Percentiles rank a stretch among this genome's conserved stretches.
phyloP scores from a whole-genome alignment of 164 flowering plant species.

The Magnolia officinalis region DNA sequence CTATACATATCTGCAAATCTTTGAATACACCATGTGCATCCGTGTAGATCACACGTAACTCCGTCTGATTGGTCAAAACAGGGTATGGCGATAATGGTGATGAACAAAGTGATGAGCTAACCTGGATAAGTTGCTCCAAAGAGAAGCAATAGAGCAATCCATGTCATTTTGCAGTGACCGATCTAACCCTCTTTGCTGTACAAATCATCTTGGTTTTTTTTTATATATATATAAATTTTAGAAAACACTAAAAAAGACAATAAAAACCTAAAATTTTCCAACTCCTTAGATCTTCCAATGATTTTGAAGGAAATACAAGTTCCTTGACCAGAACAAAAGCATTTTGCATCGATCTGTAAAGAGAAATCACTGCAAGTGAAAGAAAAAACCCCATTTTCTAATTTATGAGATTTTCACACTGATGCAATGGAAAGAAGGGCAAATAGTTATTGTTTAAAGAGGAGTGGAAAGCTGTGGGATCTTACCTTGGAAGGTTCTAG shows the following conservation, averaged over 20 bases:
- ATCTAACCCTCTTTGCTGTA: conserved; percentile 34
- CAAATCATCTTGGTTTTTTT: conserved; percentile 4
- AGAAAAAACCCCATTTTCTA: no score
- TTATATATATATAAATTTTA: no score
- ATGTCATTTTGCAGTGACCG: conserved; percentile 31
- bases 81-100: no score
- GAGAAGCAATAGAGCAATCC: conserved; percentile 29
- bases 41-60: no score
- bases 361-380: neutral
- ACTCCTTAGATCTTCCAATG: neutral
- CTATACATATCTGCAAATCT: no score
- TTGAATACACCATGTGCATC: no score
- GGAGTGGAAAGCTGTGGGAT: neutral
- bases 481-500: conserved; percentile 5
- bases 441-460: neutral
- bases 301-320: neutral
- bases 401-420: no score
- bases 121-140: conserved; percentile 62
- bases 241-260: neutral
- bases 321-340: neutral
- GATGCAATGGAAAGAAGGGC: neutral
- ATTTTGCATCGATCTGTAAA: conserved; percentile 4
- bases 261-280: neutral
- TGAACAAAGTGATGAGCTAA: neutral
- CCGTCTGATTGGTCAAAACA: no score